A percentile compares a stretch with the other conserved stretches of the same genome.
Conservation (phyloP, 2,329 filamentous ascomycete species). For the Colletotrichum agaves region DNA sequence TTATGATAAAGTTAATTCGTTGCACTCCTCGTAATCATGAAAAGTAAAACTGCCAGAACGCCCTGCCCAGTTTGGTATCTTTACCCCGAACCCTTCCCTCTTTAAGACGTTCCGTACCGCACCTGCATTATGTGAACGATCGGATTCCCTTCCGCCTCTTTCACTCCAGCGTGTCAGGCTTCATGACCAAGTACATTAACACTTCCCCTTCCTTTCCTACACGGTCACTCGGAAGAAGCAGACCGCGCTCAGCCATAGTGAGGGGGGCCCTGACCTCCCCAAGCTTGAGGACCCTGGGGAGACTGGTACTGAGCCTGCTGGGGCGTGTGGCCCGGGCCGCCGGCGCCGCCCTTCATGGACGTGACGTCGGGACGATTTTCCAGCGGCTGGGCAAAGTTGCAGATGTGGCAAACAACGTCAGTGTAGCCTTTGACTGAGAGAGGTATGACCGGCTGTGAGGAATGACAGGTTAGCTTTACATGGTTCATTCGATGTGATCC, state of each 20-base stretch:
- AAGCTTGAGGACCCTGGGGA: constrained; percentile 45
- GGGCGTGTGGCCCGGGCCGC: constrained; percentile 45
- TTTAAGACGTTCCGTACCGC: neutral
- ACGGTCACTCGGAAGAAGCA: neutral
- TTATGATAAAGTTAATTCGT: neutral
- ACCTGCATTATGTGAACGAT: neutral
- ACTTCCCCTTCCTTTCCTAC: neutral
- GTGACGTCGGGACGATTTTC: constrained; percentile 66
- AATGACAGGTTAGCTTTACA: constrained; percentile 15
- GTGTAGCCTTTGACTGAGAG: constrained; percentile 74
- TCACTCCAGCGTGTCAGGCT: no score
- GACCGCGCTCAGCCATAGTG: constrained; percentile 27
- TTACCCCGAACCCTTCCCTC: constrained; percentile 1
- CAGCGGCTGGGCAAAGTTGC: constrained; percentile 78
- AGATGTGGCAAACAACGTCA: constrained; percentile 79
- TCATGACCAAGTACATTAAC: no score
- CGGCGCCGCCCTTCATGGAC: constrained; percentile 57
- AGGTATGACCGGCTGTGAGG: constrained; percentile 72
- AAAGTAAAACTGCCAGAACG: constrained; percentile 7
- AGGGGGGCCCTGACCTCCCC: constrained; percentile 38
- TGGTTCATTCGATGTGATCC: no score
- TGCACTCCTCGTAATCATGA: constrained; percentile 5
- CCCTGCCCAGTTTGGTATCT: constrained; percentile 29
- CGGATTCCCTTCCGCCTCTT: no score
- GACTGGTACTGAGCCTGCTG: constrained; percentile 46